Percentiles rank a stretch among this genome's conserved stretches.
phyloP scores from a whole-genome alignment of 2,329 filamentous ascomycete genomes.

The Pyricularia sp. region DNA sequence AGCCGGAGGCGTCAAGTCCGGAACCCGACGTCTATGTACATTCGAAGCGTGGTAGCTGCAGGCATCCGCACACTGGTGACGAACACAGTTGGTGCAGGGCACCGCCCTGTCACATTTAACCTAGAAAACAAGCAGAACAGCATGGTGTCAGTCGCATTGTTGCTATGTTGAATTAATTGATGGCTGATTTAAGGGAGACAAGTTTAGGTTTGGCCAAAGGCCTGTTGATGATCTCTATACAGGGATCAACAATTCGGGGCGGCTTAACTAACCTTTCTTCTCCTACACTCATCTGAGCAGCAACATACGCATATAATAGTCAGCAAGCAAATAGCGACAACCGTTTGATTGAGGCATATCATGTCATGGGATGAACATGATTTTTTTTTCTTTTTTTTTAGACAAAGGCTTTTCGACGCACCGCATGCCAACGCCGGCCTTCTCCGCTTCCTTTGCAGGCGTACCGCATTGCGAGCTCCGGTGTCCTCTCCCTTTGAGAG shows the following conservation, averaged over 20 bases:
- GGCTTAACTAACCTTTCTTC: not conserved
- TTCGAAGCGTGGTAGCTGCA: not conserved
- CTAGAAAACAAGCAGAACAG: not conserved
- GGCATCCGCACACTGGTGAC: not conserved
- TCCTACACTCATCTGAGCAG: not conserved
- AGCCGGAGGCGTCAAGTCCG: not conserved
- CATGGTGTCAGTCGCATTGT: not conserved
- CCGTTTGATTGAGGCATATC: not conserved
- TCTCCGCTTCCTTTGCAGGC: not conserved
- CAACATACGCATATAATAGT: not conserved
- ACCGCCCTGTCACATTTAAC: not conserved
- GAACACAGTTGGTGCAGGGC: not conserved
- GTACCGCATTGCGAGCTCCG: not conserved
- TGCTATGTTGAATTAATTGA: not conserved
- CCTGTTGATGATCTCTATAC: not conserved
- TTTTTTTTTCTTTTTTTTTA: too few species aligned
- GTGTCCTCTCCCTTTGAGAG: not conserved
- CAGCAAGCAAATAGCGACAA: not conserved
- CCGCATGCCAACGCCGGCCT: slow-evolving; percentile 1
- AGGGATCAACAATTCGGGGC: not conserved
- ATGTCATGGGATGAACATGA: not conserved
- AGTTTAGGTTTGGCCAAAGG: not conserved
- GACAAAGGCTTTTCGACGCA: not conserved
- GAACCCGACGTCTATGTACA: not conserved
- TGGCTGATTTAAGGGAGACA: too few species aligned